Base-by-base conservation (phyloP, 495 filamentous ascomycete species). In the Aspergillus nanangensis region DNA sequence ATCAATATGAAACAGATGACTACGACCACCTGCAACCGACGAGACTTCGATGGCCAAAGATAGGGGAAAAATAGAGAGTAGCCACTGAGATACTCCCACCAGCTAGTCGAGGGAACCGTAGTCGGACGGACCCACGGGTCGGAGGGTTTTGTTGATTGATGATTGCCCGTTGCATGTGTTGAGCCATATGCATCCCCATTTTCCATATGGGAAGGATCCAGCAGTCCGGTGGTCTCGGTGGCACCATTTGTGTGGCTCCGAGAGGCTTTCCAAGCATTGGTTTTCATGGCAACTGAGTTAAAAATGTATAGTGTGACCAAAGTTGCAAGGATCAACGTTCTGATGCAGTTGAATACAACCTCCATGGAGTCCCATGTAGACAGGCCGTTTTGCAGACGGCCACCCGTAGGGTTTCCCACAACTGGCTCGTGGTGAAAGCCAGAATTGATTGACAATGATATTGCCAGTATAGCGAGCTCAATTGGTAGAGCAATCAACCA, bases 21-120 rank as follows among this genome's bases (percentile, higher is more conserved):
- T n/a, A 93, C 86, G 32, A 87, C 69, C 19, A 86, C 39, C 67
- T 96, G 85, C 18, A 96, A 72, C 51, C 69, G 71, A 25, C 71
- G 64, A 20, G 87, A 80, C 54, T 89, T 88, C 46, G 79, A 83
- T 13, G 89, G 92, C 92, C 92, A 97, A 33, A 96, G 80, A 57
- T 95, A 97, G 0, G 90, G 91, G 64, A 95, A 90, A 67, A 97
- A 94, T 18, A 95, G 70, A 14, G 81, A 83, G 62, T 95, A 97
- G 15, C 88, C 86, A 47, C 82, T 81, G 39, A 92, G 68, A 59
- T 98, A 98, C 61, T 96, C 93, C 80, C 85, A 88, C 88, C 88
- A 87, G 53, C 77, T 87, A 14, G 83, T 82, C 4, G 81, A 77
- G 4, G 82, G 82, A 31, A 80, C 69, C 11, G 71, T 77, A n/a